Conservation (phyloP, 2,329 filamentous ascomycete species). For the Chaetomiaceae sp. region DNA sequence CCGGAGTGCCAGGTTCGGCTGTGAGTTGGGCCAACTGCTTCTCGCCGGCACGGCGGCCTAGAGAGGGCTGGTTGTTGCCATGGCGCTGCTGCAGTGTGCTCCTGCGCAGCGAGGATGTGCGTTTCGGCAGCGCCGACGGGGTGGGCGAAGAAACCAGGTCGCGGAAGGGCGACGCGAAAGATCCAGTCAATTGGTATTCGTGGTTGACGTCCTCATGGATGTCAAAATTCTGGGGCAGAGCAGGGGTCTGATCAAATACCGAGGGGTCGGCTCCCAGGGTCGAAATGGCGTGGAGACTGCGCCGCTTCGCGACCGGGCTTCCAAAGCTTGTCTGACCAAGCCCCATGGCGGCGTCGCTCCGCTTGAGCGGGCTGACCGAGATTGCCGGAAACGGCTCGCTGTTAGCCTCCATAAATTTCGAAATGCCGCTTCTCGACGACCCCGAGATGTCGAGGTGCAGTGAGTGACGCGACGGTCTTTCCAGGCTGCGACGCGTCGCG, state of each 20-base stretch:
- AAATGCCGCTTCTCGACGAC: constrained; percentile 45
- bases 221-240: constrained; percentile 43
- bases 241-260: constrained; percentile 64
- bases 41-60: constrained; percentile 55
- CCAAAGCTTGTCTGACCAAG: constrained; percentile 72
- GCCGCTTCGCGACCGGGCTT: constrained; percentile 85
- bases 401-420: constrained; percentile 47
- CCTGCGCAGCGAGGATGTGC: constrained; percentile 73
- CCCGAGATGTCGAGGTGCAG: constrained; percentile 54
- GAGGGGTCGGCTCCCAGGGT: constrained; percentile 61
- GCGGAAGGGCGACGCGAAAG: constrained; percentile 29
- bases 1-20: constrained; percentile 52
- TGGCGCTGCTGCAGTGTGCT: constrained; percentile 85
- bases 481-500: constrained; percentile 39
- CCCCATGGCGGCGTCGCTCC: constrained; percentile 86
- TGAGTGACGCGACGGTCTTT: constrained; percentile 50
- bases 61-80: constrained; percentile 57
- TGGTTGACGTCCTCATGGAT: constrained; percentile 37
- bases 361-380: constrained; percentile 80
- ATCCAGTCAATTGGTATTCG: constrained; percentile 51
- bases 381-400: constrained; percentile 45
- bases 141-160: constrained; percentile 43
- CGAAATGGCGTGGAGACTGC: constrained; percentile 76
- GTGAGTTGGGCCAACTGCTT: constrained; percentile 48
- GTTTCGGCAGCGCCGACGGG: constrained; percentile 55